Evolutionary conservation across 306 rosid species (phyloP).

Genomic region (Herpetospermum pedunculosum): DNA sequence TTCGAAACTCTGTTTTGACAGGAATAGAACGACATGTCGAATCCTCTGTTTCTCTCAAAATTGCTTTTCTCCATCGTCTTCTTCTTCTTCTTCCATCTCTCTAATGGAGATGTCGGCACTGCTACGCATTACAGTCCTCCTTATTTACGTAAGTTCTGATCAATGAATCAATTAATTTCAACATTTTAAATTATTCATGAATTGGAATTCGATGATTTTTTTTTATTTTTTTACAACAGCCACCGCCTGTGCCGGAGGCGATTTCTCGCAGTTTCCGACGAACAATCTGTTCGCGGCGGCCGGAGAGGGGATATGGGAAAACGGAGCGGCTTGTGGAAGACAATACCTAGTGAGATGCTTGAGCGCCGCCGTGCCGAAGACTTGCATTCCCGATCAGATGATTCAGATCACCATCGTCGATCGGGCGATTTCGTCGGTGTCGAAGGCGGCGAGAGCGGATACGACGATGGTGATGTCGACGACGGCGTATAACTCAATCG

Average conservation of each 20-base stretch:
- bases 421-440: constrained; percentile 30
- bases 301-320: constrained; percentile 84
- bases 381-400: constrained; percentile 39
- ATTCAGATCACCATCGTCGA: constrained; percentile 60
- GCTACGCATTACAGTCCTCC: constrained; percentile 47
- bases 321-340: constrained; percentile 84
- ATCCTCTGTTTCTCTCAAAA: not conserved
- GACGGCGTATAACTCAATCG: constrained; percentile 43
- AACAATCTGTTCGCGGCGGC: constrained; percentile 59
- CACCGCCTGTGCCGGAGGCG: constrained; percentile 39
- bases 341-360: constrained; percentile 55
- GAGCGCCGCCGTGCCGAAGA: constrained; percentile 30
- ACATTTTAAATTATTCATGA: too few relatives aligned
- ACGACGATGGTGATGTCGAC: constrained; percentile 50
- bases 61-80: constrained; percentile 13
- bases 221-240: constrained; percentile 37
- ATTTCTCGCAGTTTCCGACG: constrained; percentile 33
- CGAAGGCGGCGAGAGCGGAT: constrained; percentile 24
- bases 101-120: constrained; percentile 46
- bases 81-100: constrained; percentile 15
- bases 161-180: too few relatives aligned
- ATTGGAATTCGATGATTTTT: too few relatives aligned
- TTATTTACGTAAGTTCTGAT: constrained; percentile 45
- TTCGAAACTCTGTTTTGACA: too few relatives aligned
- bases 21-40: constrained; percentile 17